These are phyloP conservation scores for Claviceps sp. DNA, from an alignment of 2,329 filamentous ascomycete species.

Conservation along the genomic window DNA sequence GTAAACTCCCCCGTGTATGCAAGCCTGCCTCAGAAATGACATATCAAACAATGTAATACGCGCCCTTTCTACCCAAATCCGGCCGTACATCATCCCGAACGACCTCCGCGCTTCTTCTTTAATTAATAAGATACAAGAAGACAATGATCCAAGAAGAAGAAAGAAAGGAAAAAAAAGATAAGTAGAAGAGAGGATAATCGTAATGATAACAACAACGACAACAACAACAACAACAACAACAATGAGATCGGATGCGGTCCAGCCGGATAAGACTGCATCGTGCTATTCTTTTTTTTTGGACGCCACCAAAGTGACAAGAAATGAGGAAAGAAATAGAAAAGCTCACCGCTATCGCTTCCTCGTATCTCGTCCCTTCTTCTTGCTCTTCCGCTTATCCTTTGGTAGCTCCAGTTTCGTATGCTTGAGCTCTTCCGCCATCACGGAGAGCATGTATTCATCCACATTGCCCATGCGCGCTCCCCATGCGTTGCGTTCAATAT, in stretches of 20 bases:
- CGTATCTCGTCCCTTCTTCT: conserved; percentile 45
- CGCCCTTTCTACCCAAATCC: not conserved
- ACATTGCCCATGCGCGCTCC: conserved; percentile 45
- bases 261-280: not conserved
- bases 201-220: not conserved
- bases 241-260: not conserved
- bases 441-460: conserved; percentile 62
- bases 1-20: not conserved
- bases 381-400: conserved; percentile 50
- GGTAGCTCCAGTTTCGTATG: conserved; percentile 48
- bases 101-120: not conserved
- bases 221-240: not conserved
- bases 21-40: not conserved
- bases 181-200: not conserved
- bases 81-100: not conserved
- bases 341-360: conserved; percentile 34
- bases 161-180: not conserved
- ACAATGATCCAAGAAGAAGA: conserved; percentile 1
- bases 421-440: conserved; percentile 50
- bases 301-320: no score
- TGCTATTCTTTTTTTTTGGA: no score
- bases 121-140: not conserved
- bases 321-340: no score
- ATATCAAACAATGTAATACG: not conserved
- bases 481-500: conserved; percentile 44